Base-by-base conservation (phyloP, 2,329 filamentous ascomycete species). In the Bipolaris sorokiniana region DNA sequence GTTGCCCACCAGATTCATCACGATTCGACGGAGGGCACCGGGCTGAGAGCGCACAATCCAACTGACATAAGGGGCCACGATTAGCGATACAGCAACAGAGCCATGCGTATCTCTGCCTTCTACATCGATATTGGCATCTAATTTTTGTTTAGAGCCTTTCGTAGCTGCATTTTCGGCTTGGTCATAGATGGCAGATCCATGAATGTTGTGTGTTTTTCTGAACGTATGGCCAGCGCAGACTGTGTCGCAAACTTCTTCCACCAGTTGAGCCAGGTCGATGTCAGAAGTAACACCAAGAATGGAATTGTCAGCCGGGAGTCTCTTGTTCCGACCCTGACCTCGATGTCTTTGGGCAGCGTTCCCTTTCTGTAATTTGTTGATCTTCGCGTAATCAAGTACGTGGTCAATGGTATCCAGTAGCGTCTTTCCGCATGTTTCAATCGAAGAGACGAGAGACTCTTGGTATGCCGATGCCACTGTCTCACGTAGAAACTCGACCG, bases 231-330 rank as follows among this genome's bases (percentile, higher is more conserved):
- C 83, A 33, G 78, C 75, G 63, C 76, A 82, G 4, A 85, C 82
- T 1, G 83, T 83, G 55, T 86, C 83, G 5, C 83, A 78, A 0
- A 83, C 83, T 60, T 85, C 83, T 66, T 85, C 83, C 0, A 81
- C 64, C 11, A 72, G 41, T 42, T 71, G 66, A 2, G 68, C 68
- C 18, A 73, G 53, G 48, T 72, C 66, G 16, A 73, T 71, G 18
- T 71, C 67, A 13, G 69, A 67, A 3, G 69, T 72, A 18, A 73
- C 65, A 10, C 70, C 70, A 18, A 72, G 62, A 3, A 71, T 70
- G 0, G 70, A 70, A 26, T 71, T 73, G 22, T 70, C 69, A 5
- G 66, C 58, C 3, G 70, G 69, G 3, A 59, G 47, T 46, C 68
- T 65, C 51, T 65, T 78, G 22, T 47, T 50, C 7, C 65, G 65